phyloP scores from a whole-genome alignment of 371 early-diverging fungal genomes.

The Mucor indicus region DNA sequence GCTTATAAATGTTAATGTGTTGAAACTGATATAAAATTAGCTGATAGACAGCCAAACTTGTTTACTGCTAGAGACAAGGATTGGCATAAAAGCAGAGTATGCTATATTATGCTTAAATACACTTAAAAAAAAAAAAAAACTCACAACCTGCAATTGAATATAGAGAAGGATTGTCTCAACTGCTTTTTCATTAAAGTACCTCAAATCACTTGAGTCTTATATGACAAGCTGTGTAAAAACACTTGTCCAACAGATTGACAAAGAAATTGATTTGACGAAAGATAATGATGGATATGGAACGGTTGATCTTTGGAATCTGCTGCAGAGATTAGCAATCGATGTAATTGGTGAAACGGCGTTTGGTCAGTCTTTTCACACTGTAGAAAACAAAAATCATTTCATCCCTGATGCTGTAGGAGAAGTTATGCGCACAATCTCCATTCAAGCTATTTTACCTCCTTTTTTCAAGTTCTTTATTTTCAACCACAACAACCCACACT shows the following conservation, averaged over 20 bases:
- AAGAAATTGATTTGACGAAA: constrained; percentile 5
- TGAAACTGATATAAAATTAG: constrained; percentile 4
- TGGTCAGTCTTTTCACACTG: constrained; percentile 45
- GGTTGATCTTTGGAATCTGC: constrained; percentile 34
- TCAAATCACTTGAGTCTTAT: constrained; percentile 35
- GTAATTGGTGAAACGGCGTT: constrained; percentile 52
- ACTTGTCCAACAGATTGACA: constrained; percentile 19
- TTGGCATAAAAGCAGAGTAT: constrained; percentile 35
- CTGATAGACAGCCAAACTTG: constrained; percentile 9
- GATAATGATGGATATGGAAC: constrained; percentile 4
- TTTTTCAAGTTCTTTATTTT: constrained; percentile 7
- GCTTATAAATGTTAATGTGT: no score
- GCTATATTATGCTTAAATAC: no score
- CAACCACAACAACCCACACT: no score
- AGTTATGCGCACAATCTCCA: constrained; percentile 2
- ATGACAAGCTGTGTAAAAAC: constrained; percentile 16
- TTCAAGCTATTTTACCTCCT: constrained; percentile 5
- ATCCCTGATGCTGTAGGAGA: constrained; percentile 21
- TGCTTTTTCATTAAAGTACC: constrained; percentile 41
- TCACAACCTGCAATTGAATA: no score
- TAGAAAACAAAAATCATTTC: constrained; percentile 35
- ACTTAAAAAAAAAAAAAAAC: no score
- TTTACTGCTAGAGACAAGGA: constrained; percentile 25
- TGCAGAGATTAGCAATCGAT: constrained; percentile 41
- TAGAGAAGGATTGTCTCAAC: constrained; percentile 43